Conservation (phyloP, 345 rosid genomes). For the Citrus hindsii region DNA sequence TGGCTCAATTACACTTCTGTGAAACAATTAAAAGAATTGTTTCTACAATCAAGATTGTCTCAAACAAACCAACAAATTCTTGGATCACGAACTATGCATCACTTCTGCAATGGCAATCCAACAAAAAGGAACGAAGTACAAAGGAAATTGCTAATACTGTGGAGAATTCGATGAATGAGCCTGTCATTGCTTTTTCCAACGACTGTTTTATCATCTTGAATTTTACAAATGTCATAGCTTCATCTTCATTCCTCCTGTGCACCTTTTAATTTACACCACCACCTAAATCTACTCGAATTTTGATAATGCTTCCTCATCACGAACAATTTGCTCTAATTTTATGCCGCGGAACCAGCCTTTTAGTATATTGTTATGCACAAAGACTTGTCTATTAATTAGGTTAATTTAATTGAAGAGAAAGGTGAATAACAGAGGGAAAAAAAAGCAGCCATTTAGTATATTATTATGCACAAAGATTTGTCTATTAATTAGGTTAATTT, state of each 20-base stretch:
- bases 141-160: neutral
- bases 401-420: neutral
- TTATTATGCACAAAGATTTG: neutral
- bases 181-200: neutral
- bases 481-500: neutral
- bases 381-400: neutral
- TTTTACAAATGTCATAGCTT: too few relatives aligned
- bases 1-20: too few relatives aligned
- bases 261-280: too few relatives aligned
- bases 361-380: neutral
- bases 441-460: too few relatives aligned
- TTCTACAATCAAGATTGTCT: too few relatives aligned
- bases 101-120: neutral
- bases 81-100: neutral
- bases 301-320: neutral
- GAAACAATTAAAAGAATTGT: too few relatives aligned
- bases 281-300: too few relatives aligned
- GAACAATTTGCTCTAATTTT: neutral
- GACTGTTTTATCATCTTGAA: too few relatives aligned
- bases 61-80: neutral
- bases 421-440: neutral
- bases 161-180: neutral
- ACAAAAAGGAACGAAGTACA: neutral
- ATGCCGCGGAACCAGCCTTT: neutral
- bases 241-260: too few relatives aligned